phyloP scores from a whole-genome alignment of 2,329 filamentous ascomycete genomes.

The Aschersonia sp. region DNA sequence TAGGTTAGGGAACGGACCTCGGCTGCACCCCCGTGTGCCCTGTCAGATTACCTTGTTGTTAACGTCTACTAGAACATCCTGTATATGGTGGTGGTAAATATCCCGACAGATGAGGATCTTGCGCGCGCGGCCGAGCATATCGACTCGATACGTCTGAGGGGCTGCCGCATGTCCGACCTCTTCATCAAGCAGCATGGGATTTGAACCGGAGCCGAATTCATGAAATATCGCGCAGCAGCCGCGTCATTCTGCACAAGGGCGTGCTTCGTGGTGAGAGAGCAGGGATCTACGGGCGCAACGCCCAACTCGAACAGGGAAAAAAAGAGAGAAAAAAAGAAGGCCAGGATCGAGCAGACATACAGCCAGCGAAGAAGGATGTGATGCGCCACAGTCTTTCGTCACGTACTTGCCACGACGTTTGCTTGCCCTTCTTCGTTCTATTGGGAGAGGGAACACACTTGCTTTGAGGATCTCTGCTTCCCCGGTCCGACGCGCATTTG shows the following conservation, averaged over 20 bases:
- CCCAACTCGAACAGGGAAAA: not conserved
- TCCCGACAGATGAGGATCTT: slow-evolving; percentile 7
- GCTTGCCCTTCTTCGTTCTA: not conserved
- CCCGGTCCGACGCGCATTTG: not conserved
- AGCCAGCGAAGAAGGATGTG: not conserved
- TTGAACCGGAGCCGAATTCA: not conserved
- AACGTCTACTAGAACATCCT: slow-evolving; percentile 5
- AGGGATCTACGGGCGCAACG: not conserved
- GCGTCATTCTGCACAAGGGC: too few species aligned
- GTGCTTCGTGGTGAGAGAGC: too few species aligned
- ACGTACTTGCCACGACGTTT: not conserved
- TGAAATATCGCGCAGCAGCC: too few species aligned
- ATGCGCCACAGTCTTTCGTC: not conserved
- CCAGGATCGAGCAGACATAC: not conserved
- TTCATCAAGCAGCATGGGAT: not conserved
- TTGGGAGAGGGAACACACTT: too few species aligned
- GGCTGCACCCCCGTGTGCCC: too few species aligned
- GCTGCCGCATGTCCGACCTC: not conserved
- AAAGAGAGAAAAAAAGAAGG: not conserved
- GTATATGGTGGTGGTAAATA: slow-evolving; percentile 8
- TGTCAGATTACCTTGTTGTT: not conserved
- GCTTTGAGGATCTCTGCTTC: too few species aligned
- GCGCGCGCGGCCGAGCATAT: slow-evolving; percentile 1
- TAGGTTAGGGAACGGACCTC: not conserved
- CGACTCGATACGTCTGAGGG: not conserved